Evolutionary conservation across 768 basidiomycete genomes (phyloP).

Genomic region (Tubosaeta sp.): DNA sequence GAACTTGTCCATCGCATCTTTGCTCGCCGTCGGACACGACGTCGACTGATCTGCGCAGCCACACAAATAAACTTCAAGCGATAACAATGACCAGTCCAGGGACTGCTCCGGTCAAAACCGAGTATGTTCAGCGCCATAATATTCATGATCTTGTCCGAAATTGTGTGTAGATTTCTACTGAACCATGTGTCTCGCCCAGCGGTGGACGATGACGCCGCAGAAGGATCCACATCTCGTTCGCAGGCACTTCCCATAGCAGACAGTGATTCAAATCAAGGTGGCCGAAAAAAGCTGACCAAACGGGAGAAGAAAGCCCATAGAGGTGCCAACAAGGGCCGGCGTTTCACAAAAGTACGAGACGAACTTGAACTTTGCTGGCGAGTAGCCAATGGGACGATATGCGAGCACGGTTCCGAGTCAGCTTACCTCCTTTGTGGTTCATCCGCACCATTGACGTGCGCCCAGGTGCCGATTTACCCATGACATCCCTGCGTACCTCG

Average conservation of each 20-base stretch:
- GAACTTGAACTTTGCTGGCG: constrained; percentile 81
- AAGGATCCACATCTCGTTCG: constrained; percentile 45
- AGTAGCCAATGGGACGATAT: constrained; percentile 63
- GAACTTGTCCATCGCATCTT: constrained; percentile 74
- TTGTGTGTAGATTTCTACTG: constrained; percentile 40
- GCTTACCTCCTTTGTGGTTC: constrained; percentile 10
- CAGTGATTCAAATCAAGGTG: constrained; percentile 21
- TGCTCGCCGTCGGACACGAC: constrained; percentile 5
- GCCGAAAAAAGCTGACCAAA: constrained; percentile 45
- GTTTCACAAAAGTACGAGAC: constrained; percentile 74
- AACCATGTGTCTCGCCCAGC: constrained; percentile 20
- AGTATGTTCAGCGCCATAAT: constrained; percentile 33
- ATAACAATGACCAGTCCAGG: constrained; percentile 29
- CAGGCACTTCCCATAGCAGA: constrained; percentile 31
- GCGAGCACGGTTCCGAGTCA: constrained; percentile 67
- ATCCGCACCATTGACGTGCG: not conserved
- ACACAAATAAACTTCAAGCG: not conserved
- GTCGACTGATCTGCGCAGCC: constrained; percentile 8
- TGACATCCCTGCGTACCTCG: constrained; percentile 71
- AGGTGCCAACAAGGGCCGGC: constrained; percentile 81
- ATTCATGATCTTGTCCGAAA: not conserved
- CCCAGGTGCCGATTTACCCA: constrained; percentile 76
- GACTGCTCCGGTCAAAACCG: constrained; percentile 50
- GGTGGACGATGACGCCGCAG: constrained; percentile 60
- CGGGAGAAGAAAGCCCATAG: constrained; percentile 69